phyloP scores from a whole-genome alignment of 2,329 filamentous ascomycete genomes.

The Epicoccum sorghinum region DNA sequence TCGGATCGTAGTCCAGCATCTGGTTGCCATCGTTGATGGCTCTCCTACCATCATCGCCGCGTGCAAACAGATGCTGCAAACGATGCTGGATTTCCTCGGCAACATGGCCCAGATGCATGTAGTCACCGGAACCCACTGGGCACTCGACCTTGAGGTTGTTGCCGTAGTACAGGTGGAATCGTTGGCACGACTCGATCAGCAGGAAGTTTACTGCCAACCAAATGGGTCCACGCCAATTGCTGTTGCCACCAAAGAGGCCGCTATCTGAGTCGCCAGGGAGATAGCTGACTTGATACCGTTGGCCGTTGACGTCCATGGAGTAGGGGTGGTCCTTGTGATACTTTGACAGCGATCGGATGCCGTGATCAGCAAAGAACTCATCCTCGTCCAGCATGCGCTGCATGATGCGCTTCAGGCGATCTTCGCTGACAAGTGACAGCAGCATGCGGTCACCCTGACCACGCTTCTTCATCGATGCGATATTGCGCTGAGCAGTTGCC shows the following conservation, averaged over 20 bases:
- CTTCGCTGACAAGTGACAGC: conserved; percentile 88
- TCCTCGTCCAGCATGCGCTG: conserved; percentile 91
- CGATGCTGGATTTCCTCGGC: conserved; percentile 95
- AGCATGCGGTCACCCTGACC: conserved; percentile 90
- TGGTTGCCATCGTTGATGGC: conserved; percentile 88
- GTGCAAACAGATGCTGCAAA: conserved; percentile 87
- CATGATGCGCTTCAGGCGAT: conserved; percentile 87
- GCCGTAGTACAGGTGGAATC: conserved; percentile 96
- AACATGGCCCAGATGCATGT: conserved; percentile 94
- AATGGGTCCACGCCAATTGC: conserved; percentile 93
- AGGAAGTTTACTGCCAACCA: conserved; percentile 98
- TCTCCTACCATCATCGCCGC: conserved; percentile 82
- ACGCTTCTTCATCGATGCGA: conserved; percentile 88
- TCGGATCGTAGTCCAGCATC: conserved; percentile 83
- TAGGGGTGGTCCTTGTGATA: conserved; percentile 88
- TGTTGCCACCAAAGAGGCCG: conserved; percentile 93
- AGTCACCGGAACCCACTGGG: conserved; percentile 88
- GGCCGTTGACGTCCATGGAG: conserved; percentile 94
- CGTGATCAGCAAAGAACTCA: conserved; percentile 89
- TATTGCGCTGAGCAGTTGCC: conserved; percentile 89
- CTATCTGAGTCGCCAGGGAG: conserved; percentile 96
- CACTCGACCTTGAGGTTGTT: conserved; percentile 89
- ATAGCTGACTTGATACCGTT: conserved; percentile 85
- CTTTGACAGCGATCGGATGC: conserved; percentile 90
- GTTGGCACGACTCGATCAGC: conserved; percentile 89